Conservation (phyloP, 805 yeast species). For the Candida peoriensis region DNA sequence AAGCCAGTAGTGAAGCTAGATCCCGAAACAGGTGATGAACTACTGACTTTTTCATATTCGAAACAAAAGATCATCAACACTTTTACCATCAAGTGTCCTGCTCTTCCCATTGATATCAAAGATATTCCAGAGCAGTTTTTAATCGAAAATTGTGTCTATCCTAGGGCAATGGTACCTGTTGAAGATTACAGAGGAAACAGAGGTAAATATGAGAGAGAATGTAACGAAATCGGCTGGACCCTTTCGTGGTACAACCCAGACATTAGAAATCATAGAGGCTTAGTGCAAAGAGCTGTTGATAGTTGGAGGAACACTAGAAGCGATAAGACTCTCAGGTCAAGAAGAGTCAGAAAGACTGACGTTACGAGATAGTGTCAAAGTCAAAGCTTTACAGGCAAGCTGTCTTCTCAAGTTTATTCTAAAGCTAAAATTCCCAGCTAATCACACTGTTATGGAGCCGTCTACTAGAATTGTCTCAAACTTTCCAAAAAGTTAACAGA, state of each 20-base stretch:
- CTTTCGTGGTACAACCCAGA: slow-evolving; percentile 37
- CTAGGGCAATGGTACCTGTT: slow-evolving; percentile 39
- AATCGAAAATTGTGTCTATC: slow-evolving; percentile 40
- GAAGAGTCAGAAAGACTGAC: slow-evolving; percentile 34
- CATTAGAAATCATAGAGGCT: slow-evolving; percentile 38
- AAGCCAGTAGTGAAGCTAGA: slow-evolving; percentile 22
- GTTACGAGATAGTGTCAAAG: too few relatives aligned
- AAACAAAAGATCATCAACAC: slow-evolving; percentile 25
- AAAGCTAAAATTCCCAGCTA: too few relatives aligned
- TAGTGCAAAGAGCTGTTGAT: slow-evolving; percentile 48
- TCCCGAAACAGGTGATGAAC: slow-evolving; percentile 25
- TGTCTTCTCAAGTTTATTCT: too few relatives aligned
- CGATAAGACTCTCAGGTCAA: slow-evolving; percentile 32
- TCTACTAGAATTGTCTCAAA: too few relatives aligned
- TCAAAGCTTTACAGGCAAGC: too few relatives aligned
- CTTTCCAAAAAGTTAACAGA: too few relatives aligned
- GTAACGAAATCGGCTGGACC: slow-evolving; percentile 47
- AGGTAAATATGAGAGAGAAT: slow-evolving; percentile 39
- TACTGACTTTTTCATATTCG: slow-evolving; percentile 27
- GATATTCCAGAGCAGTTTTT: slow-evolving; percentile 29
- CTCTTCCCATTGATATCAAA: slow-evolving; percentile 4
- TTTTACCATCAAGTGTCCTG: slow-evolving; percentile 22
- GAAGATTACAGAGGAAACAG: slow-evolving; percentile 41
- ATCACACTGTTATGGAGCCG: too few relatives aligned
- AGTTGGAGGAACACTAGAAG: slow-evolving; percentile 44